Percentiles rank a stretch among this genome's conserved stretches.
Conservation (phyloP, 805 yeast genomes). For the Komagataella kurtzmanii region DNA sequence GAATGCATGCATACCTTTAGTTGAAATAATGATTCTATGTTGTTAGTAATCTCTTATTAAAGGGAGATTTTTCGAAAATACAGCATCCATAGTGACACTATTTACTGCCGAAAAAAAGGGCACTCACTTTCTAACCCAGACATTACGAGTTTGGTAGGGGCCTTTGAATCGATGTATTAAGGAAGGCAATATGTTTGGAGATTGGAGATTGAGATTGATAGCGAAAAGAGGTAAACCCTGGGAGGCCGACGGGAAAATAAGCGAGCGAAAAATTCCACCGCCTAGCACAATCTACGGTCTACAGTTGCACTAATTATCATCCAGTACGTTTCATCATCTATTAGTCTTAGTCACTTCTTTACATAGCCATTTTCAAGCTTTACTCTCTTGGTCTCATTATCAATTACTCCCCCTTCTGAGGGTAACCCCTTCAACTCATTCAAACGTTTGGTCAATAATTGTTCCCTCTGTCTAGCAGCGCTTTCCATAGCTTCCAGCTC, state of each 20-base stretch:
- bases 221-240: neutral
- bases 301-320: neutral
- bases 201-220: neutral
- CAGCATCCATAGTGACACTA: neutral
- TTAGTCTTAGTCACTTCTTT: neutral
- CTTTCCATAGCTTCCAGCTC: slow-evolving; percentile 66
- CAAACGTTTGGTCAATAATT: slow-evolving; percentile 30
- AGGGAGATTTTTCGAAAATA: neutral
- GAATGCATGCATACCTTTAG: slow-evolving; percentile 28
- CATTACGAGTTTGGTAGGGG: slow-evolving; percentile 11
- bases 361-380: neutral
- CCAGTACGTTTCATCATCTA: neutral
- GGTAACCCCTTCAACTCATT: slow-evolving; percentile 22
- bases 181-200: neutral
- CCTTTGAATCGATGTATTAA: neutral
- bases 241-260: neutral
- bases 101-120: neutral
- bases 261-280: neutral
- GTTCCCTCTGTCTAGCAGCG: slow-evolving; percentile 38
- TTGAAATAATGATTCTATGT: slow-evolving; percentile 45
- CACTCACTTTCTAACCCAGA: slow-evolving; percentile 28
- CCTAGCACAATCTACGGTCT: neutral
- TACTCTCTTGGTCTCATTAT: neutral
- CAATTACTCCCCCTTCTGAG: neutral
- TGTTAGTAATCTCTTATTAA: slow-evolving; percentile 6